Base-by-base conservation (phyloP, 768 basidiomycete species). In the Crassisporium funariophilum region DNA sequence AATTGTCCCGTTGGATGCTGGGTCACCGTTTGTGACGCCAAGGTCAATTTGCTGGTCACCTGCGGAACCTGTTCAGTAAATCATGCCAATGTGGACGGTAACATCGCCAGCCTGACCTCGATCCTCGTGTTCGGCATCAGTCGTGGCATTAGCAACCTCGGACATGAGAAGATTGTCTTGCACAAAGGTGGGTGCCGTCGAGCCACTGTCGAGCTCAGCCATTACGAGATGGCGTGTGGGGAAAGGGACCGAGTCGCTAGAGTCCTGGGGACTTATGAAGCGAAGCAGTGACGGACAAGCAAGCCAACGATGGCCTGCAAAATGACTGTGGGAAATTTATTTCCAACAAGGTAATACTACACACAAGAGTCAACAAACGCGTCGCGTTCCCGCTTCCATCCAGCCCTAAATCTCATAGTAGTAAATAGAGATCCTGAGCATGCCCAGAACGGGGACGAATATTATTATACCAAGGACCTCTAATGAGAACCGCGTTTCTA, bases 341-440 rank as follows among this genome's bases (percentile, higher is more conserved):
- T 41, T 16, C n/a, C 41, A 24, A 44, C 21, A 35, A 24, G 43
- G 48, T 41, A 41, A 31, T 43, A 36, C 42, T 36, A 20, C 24
- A 56, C 33, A 59, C 48, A 59, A 46, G 47, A 37, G 61, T 62
- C 65, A 67, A 65, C 65, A 65, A 58, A 63, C 60, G 61, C 65
- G 63, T 63, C 62, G 61, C 61, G 56, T 55, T 21, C 20, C 27
- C 10, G 20, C 19, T 39, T 10, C 24, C 44, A 44, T 29, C 34
- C 13, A 29, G 23, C 15, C 23, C 23, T 19, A 15, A 31, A 20
- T 35, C 35, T 17, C 20, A 23, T 19, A 16, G 12, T n/a, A 15
- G 16, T 44, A 16, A 40, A 38, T 35, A n/a, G n/a, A n/a, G n/a
- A n/a, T n/a, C n/a, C n/a, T n/a, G n/a, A n/a, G n/a, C n/a, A n/a